A percentile compares a stretch with the other conserved stretches of the same genome.
Conservation (phyloP, 2,329 filamentous ascomycete species). For the Colletotrichum liaoningense region DNA sequence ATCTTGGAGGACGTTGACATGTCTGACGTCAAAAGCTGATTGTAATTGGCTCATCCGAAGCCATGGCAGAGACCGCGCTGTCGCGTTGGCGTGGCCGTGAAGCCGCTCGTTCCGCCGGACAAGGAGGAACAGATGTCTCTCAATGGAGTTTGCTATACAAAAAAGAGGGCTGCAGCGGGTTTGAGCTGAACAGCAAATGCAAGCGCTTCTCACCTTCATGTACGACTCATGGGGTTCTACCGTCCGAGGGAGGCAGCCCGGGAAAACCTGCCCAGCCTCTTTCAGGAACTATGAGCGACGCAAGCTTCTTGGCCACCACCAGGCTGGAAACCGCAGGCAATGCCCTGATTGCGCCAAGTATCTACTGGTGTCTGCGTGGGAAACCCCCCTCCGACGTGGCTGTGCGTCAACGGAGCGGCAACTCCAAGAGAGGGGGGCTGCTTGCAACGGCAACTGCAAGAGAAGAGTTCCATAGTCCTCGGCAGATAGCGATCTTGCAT, state of each 20-base stretch:
- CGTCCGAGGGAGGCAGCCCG: constrained; percentile 34
- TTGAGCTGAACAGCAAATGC: constrained; percentile 30
- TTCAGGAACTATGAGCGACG: constrained; percentile 12
- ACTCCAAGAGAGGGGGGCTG: constrained; percentile 26
- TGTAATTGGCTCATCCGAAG: constrained; percentile 34
- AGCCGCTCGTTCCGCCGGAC: constrained; percentile 23
- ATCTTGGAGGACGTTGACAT: constrained; percentile 41
- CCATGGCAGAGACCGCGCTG: constrained; percentile 28
- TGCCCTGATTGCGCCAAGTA: constrained; percentile 27
- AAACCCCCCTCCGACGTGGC: constrained; percentile 21
- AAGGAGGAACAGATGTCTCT: constrained; percentile 23
- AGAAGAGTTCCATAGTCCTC: constrained; percentile 9
- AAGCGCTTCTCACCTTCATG: constrained; percentile 32
- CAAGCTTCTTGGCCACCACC: constrained; percentile 32
- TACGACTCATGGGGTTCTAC: constrained; percentile 21
- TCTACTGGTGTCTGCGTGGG: not conserved
- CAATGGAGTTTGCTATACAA: constrained; percentile 6
- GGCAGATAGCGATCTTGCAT: not conserved
- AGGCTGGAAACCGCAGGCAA: not conserved
- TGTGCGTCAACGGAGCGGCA: constrained; percentile 14
- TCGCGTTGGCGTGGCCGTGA: constrained; percentile 28
- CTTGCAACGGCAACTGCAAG: constrained; percentile 33
- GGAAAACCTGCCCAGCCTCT: constrained; percentile 28
- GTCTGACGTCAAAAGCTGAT: constrained; percentile 33
- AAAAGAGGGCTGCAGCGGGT: constrained; percentile 13